phyloP scores from a whole-genome alignment of 1,284 basidiomycete genomes.

The Leucoagaricus sp. region DNA sequence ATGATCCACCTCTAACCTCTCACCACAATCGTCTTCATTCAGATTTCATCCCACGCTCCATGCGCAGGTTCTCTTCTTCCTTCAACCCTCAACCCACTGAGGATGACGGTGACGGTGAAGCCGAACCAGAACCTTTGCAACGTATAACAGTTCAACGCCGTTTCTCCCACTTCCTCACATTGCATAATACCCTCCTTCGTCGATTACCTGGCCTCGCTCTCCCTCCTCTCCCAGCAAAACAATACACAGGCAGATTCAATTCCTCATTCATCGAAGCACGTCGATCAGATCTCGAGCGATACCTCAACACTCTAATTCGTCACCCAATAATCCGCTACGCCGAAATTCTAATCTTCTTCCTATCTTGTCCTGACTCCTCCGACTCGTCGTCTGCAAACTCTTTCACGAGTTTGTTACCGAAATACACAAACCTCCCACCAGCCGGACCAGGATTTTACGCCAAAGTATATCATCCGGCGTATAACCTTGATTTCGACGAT shows the following conservation, averaged over 20 bases:
- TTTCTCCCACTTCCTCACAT: constrained; percentile 82
- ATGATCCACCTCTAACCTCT: constrained; percentile 17
- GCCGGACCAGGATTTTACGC: constrained; percentile 76
- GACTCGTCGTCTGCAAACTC: not conserved
- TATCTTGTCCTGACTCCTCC: constrained; percentile 28
- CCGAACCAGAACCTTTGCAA: constrained; percentile 33
- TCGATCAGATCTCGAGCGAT: constrained; percentile 77
- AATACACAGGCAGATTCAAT: constrained; percentile 79
- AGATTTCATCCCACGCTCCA: constrained; percentile 5
- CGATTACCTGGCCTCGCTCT: constrained; percentile 75
- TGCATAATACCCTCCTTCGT: constrained; percentile 68
- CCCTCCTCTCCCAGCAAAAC: constrained; percentile 82
- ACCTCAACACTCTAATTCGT: constrained; percentile 68
- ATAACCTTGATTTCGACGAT: constrained; percentile 78
- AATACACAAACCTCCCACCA: constrained; percentile 57
- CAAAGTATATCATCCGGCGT: constrained; percentile 80
- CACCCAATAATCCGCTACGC: constrained; percentile 80
- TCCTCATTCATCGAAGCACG: constrained; percentile 82
- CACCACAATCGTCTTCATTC: constrained; percentile 11
- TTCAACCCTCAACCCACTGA: not conserved
- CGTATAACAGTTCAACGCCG: constrained; percentile 76
- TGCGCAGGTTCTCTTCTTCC: not conserved
- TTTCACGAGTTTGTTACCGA: constrained; percentile 67
- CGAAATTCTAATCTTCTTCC: constrained; percentile 80
- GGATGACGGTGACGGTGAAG: constrained; percentile 17